These are phyloP conservation scores for Aspergillus funiculosus DNA, from an alignment of 495 filamentous ascomycete species.

Conservation along the genomic window DNA sequence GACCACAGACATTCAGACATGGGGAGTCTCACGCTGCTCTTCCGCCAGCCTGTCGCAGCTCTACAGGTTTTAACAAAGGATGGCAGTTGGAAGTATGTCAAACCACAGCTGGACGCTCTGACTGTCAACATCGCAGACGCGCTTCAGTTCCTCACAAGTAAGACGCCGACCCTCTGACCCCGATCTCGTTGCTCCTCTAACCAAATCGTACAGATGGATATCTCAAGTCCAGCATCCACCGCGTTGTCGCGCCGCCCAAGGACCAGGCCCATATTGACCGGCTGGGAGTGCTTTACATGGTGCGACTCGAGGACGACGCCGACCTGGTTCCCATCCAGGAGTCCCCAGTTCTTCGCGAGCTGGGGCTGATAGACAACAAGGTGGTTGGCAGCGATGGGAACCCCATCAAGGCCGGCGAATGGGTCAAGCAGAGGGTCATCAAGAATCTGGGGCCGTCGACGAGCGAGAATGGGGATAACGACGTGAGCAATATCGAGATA, in stretches of 20 bases:
- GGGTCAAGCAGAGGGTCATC: slow-evolving; percentile 10
- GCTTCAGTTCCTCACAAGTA: slow-evolving; percentile 36
- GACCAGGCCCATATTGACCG: slow-evolving; percentile 45
- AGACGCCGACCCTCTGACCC: background rate
- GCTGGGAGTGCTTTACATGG: slow-evolving; percentile 47
- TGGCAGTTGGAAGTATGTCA: slow-evolving; percentile 28
- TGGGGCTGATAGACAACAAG: background rate
- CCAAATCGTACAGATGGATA: slow-evolving; percentile 27
- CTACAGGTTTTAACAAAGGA: slow-evolving; percentile 41
- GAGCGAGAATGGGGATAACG: slow-evolving; percentile 1
- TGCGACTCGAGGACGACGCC: slow-evolving; percentile 31
- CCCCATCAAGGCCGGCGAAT: slow-evolving; percentile 8
- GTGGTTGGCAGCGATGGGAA: slow-evolving; percentile 6
- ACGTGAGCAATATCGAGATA: slow-evolving; percentile 5
- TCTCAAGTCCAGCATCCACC: slow-evolving; percentile 44
- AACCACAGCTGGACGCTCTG: slow-evolving; percentile 31
- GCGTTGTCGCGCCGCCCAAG: slow-evolving; percentile 42
- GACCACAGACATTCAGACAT: slow-evolving; percentile 45
- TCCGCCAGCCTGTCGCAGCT: slow-evolving; percentile 51
- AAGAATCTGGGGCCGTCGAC: slow-evolving; percentile 4
- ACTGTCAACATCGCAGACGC: slow-evolving; percentile 47
- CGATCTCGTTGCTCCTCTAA: background rate
- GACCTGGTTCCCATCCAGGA: slow-evolving; percentile 8
- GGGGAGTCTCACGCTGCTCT: slow-evolving; percentile 48
- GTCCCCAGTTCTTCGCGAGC: background rate